phyloP scores from a whole-genome alignment of 2,329 filamentous ascomycete species.

The Colletotrichum sp. region DNA sequence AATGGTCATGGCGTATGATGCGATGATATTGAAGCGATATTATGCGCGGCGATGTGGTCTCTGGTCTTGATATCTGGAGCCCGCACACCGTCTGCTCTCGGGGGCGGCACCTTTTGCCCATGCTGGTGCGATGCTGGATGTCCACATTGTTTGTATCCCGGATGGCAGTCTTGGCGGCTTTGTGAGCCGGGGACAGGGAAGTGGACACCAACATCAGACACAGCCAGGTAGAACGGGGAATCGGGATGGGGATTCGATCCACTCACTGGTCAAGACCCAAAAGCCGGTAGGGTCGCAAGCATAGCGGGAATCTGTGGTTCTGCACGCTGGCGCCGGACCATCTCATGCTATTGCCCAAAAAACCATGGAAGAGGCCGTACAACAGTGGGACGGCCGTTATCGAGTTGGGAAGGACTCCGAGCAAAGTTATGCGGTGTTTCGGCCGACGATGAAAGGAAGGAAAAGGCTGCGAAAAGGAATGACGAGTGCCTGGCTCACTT shows the following conservation, averaged over 20 bases:
- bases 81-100: background rate
- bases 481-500: background rate
- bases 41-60: background rate
- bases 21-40: background rate
- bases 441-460: background rate
- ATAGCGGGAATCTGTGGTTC: background rate
- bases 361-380: background rate
- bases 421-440: background rate
- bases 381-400: background rate
- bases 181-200: background rate
- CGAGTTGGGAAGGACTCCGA: background rate
- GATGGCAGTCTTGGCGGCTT: background rate
- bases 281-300: background rate
- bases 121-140: background rate
- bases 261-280: background rate
- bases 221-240: background rate
- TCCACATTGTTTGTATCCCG: background rate
- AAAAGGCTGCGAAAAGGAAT: background rate
- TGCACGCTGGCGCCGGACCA: background rate
- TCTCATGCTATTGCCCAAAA: background rate
- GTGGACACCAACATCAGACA: background rate
- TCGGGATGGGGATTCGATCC: slow-evolving; percentile 1
- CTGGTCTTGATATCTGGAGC: background rate
- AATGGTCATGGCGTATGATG: background rate
- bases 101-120: background rate